These are phyloP conservation scores for Calocybe gangraenosa DNA, from an alignment of 768 basidiomycete species.

Conservation along the genomic window DNA sequence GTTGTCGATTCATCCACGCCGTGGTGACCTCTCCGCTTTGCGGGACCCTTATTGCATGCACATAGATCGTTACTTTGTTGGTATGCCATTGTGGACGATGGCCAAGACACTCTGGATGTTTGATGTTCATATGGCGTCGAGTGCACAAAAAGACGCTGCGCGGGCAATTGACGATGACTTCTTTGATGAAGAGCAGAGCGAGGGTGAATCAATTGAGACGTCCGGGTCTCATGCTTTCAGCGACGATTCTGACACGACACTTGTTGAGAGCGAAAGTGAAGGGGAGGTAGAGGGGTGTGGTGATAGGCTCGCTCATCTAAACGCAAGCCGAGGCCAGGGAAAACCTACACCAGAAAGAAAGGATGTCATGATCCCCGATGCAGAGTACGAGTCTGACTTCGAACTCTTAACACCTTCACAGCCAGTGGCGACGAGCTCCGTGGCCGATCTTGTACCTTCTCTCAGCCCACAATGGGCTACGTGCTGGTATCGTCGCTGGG, in stretches of 20 bases:
- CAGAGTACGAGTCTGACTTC: not conserved
- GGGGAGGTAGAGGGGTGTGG: slow-evolving; percentile 18
- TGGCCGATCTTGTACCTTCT: slow-evolving; percentile 8
- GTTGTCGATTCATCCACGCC: slow-evolving; percentile 51
- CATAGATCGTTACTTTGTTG: slow-evolving; percentile 57
- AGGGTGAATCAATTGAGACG: slow-evolving; percentile 29
- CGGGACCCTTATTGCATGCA: slow-evolving; percentile 53
- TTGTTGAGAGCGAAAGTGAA: slow-evolving; percentile 48
- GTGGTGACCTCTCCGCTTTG: slow-evolving; percentile 56
- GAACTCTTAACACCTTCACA: not conserved
- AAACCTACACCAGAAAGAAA: too few relatives aligned
- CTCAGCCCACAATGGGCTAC: slow-evolving; percentile 34
- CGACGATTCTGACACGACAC: slow-evolving; percentile 54
- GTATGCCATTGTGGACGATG: slow-evolving; percentile 61
- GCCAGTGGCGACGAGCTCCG: slow-evolving; percentile 10
- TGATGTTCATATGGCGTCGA: slow-evolving; percentile 42
- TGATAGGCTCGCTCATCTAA: slow-evolving; percentile 5
- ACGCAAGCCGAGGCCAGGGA: too few relatives aligned
- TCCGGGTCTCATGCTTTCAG: slow-evolving; percentile 32
- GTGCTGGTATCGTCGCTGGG: slow-evolving; percentile 53
- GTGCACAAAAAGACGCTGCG: slow-evolving; percentile 1
- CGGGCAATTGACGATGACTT: slow-evolving; percentile 15
- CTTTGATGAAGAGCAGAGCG: slow-evolving; percentile 24
- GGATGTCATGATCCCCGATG: not conserved
- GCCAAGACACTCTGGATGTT: slow-evolving; percentile 62